Percentiles rank a stretch among this genome's conserved stretches.
Evolutionary conservation across 768 basidiomycete genomes (phyloP).

Genomic region (Russula dissimulans): DNA sequence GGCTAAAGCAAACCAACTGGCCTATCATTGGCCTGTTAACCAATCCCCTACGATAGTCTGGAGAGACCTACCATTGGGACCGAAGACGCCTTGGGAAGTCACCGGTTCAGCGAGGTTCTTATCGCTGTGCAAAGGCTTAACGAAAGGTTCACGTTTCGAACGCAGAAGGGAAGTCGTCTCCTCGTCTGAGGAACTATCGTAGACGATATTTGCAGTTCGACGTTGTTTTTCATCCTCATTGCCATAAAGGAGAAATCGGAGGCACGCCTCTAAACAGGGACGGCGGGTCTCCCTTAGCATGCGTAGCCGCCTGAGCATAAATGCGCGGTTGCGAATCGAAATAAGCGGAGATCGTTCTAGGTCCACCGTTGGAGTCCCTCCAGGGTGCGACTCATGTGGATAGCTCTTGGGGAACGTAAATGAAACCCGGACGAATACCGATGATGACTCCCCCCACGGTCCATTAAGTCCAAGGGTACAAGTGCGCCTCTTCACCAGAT

Average conservation of each 20-base stretch:
- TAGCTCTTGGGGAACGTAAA: constrained; percentile 87
- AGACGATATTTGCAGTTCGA: constrained; percentile 35
- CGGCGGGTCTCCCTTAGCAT: constrained; percentile 60
- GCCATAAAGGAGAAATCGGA: constrained; percentile 70
- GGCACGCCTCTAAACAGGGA: constrained; percentile 78
- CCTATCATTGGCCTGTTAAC: constrained; percentile 37
- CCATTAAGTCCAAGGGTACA: constrained; percentile 83
- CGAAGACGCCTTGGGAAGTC: constrained; percentile 83
- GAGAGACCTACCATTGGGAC: constrained; percentile 61
- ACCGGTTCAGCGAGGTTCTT: constrained; percentile 79
- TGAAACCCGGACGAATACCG: constrained; percentile 78
- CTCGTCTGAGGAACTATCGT: constrained; percentile 60
- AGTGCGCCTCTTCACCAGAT: constrained; percentile 61
- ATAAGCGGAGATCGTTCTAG: constrained; percentile 79
- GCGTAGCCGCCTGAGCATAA: constrained; percentile 69
- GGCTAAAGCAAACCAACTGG: constrained; percentile 81
- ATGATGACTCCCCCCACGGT: constrained; percentile 83
- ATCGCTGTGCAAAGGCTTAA: constrained; percentile 48
- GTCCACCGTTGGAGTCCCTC: constrained; percentile 64
- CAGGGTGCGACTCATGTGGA: constrained; percentile 51
- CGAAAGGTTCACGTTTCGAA: constrained; percentile 41
- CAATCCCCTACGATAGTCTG: neutral
- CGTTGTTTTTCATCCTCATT: constrained; percentile 46
- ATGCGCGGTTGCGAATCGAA: constrained; percentile 64
- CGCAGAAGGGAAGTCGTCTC: constrained; percentile 32